A percentile compares a stretch with the other conserved stretches of the same genome.
Conservation (phyloP, 768 basidiomycete genomes). For the Boletus edulis region DNA sequence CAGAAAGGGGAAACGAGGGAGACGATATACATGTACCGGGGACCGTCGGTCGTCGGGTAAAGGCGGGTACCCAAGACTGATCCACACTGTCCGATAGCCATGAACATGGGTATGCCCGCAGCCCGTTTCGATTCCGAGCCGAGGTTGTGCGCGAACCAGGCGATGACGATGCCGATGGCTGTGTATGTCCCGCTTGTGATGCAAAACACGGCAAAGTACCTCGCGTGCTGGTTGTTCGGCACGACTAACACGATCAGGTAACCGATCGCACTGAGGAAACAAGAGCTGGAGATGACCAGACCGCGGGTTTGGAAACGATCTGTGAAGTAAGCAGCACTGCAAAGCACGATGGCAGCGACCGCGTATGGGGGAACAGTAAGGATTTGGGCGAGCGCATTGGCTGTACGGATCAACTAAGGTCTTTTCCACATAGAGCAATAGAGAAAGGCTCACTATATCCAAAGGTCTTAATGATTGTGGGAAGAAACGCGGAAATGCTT, state of each 20-base stretch:
- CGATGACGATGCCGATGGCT: conserved; percentile 68
- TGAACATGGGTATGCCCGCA: conserved; percentile 73
- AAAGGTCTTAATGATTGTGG: conserved; percentile 75
- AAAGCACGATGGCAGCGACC: conserved; percentile 62
- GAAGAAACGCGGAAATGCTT: conserved; percentile 81
- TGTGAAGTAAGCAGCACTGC: conserved; percentile 56
- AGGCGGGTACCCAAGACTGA: conserved; percentile 75
- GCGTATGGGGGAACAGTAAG: conserved; percentile 83
- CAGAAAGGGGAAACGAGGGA: neutral
- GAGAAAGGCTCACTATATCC: conserved; percentile 56
- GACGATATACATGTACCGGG: conserved; percentile 56
- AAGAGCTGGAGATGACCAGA: conserved; percentile 30
- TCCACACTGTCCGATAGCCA: conserved; percentile 78
- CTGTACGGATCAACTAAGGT: conserved; percentile 30
- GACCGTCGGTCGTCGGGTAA: conserved; percentile 62
- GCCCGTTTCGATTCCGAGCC: conserved; percentile 79
- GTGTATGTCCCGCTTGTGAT: conserved; percentile 78
- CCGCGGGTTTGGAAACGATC: conserved; percentile 66
- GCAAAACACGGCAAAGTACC: conserved; percentile 78
- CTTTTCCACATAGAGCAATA: neutral
- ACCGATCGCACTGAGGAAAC: conserved; percentile 36
- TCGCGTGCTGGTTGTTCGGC: conserved; percentile 51
- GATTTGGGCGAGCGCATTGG: conserved; percentile 63
- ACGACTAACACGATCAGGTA: conserved; percentile 64
- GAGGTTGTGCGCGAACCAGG: conserved; percentile 79